Base-by-base conservation (phyloP, 2,329 filamentous ascomycete species). In the Fusarium avenaceum region DNA sequence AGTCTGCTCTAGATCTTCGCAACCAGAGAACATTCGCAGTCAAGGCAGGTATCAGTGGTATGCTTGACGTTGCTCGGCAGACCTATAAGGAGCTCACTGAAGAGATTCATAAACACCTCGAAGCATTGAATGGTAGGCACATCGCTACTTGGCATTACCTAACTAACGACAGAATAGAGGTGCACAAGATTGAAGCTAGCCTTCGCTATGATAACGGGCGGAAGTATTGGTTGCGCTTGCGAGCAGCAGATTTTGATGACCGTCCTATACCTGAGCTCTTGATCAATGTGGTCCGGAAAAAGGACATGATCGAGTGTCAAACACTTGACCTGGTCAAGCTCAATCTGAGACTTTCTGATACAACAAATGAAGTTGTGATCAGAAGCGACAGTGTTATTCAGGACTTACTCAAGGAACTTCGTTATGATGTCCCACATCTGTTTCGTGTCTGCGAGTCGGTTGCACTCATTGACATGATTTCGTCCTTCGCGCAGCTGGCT, bases 11-110 rank as follows among this genome's bases (percentile, higher is more conserved):
- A 6, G 95, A 97, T 65, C 83, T 97, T 57, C 87, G 94, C 15
- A 97, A 97, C 64, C 95, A 98, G 76, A 86, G 95, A 66, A 92
- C 91, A 1, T 97, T 96, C 80, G 95, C 95, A 22, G 90, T 98
- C 32, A 96, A 91, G 81, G 88, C 93, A 45, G 92, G 93, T 1
- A 89, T 96, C 42, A 94, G 93, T 71, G 92, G 92, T 4, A 86
- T 97, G 57, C 86, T 98, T 6, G 95, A 97, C 78, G 92, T 97
- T 38, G 92, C 93, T 33, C 87, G 94, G 7, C 91, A 94, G 73
- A 93, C 93, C 0, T 97, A 96, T 80, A 96, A 96, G 72, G 95
- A 98, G 76, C 89, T 91, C 3, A 96, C 90, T 7, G 87, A 91
- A 48, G 93, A 97, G 76, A 87, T 93, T 6, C 86, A 91, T 69